A percentile compares a stretch with the other conserved stretches of the same genome.
Conservation (phyloP, 257 asterid genomes). For the Jacaranda mimosifolia region DNA sequence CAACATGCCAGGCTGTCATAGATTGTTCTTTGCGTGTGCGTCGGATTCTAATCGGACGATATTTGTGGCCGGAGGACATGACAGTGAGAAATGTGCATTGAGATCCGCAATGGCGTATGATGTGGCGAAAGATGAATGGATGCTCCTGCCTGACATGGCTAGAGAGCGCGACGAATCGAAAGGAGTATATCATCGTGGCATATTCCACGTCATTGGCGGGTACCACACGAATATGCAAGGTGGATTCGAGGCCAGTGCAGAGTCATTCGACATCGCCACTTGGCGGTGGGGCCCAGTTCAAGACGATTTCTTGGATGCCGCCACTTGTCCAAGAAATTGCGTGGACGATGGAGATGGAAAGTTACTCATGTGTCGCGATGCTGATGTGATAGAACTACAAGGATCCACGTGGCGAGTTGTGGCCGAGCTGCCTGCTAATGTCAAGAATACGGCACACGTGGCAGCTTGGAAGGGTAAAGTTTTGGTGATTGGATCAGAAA, state of each 20-base stretch:
- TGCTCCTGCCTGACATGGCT: slow-evolving; percentile 65
- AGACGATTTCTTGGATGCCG: slow-evolving; percentile 46
- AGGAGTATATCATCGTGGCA: slow-evolving; percentile 55
- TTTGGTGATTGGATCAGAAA: slow-evolving; percentile 56
- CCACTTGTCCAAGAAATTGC: slow-evolving; percentile 59
- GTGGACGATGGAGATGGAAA: slow-evolving; percentile 45
- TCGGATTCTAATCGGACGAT: slow-evolving; percentile 59
- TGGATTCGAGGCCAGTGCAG: slow-evolving; percentile 53
- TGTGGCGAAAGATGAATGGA: slow-evolving; percentile 60
- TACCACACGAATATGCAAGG: slow-evolving; percentile 70
- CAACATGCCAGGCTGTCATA: slow-evolving; percentile 65
- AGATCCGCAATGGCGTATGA: slow-evolving; percentile 72
- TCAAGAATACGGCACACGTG: slow-evolving; percentile 41
- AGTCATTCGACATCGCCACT: slow-evolving; percentile 54
- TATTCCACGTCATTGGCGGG: slow-evolving; percentile 78
- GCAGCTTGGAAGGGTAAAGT: slow-evolving; percentile 64
- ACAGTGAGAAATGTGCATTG: slow-evolving; percentile 67
- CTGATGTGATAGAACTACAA: slow-evolving; percentile 36
- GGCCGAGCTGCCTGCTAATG: slow-evolving; percentile 45
- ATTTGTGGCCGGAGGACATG: slow-evolving; percentile 87
- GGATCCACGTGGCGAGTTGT: slow-evolving; percentile 53
- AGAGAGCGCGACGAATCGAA: slow-evolving; percentile 74
- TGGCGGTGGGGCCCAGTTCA: slow-evolving; percentile 59
- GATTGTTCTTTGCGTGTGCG: slow-evolving; percentile 76
- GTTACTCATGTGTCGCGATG: slow-evolving; percentile 43